A percentile compares a stretch with the other conserved stretches of the same genome.
Conservation (phyloP, 352 stramenopile genomes). For the Phytophthora brassicae region DNA sequence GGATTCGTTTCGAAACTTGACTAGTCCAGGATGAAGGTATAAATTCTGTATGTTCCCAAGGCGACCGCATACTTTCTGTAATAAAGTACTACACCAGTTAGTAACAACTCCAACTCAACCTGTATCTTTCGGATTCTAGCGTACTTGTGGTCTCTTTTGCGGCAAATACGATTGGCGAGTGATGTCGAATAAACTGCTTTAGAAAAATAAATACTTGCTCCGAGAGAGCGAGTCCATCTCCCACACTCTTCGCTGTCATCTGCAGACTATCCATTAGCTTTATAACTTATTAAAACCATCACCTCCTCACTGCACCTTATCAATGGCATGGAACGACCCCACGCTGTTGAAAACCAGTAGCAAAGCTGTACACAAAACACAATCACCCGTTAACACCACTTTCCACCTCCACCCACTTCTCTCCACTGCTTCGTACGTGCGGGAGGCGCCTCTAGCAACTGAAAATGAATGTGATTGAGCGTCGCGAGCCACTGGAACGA, state of each 20-base stretch:
- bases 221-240: slow-evolving; percentile 48
- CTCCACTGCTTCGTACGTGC: slow-evolving; percentile 36
- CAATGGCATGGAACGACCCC: slow-evolving; percentile 64
- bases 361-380: slow-evolving; percentile 31
- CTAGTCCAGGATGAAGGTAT: slow-evolving; percentile 66
- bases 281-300: not conserved
- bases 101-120: not conserved
- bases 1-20: slow-evolving; percentile 67
- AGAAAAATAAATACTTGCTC: slow-evolving; percentile 69
- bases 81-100: not conserved
- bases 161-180: slow-evolving; percentile 71
- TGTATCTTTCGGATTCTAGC: not conserved
- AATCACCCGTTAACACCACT: not conserved
- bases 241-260: slow-evolving; percentile 62
- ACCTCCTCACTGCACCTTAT: slow-evolving; percentile 41
- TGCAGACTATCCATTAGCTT: not conserved
- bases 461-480: slow-evolving; percentile 71
- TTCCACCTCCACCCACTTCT: not conserved
- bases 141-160: slow-evolving; percentile 47
- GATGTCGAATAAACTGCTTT: slow-evolving; percentile 68
- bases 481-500: slow-evolving; percentile 77
- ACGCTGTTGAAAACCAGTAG: slow-evolving; percentile 66
- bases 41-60: slow-evolving; percentile 56
- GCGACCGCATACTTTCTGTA: slow-evolving; percentile 23
- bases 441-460: slow-evolving; percentile 48